Evolutionary conservation across 208 protist species (phyloP).

Genomic region (Kentomonas sorsogonicus): DNA sequence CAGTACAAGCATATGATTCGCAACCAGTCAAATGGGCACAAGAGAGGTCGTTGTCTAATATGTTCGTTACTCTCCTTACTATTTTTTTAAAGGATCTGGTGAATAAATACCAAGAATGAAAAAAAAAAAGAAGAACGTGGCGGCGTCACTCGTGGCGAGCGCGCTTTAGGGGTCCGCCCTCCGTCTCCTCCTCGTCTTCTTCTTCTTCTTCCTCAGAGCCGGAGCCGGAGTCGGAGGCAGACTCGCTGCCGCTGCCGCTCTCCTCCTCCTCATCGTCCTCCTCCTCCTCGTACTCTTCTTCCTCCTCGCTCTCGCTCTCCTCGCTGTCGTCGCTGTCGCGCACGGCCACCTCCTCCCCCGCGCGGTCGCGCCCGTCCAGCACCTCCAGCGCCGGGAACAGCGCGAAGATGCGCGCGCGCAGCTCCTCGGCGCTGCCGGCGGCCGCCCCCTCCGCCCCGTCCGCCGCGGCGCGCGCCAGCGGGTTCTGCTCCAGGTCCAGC

Average conservation of each 20-base stretch:
- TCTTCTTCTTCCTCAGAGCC: neutral
- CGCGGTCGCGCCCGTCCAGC: conserved; percentile 60
- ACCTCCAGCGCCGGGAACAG: conserved; percentile 61
- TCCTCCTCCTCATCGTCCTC: conserved; percentile 14
- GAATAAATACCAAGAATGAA: neutral
- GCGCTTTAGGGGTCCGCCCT: neutral
- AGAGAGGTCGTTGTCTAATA: no score
- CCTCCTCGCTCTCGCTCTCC: conserved; percentile 22
- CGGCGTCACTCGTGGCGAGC: neutral
- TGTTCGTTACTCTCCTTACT: no score
- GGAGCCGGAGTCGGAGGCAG: neutral
- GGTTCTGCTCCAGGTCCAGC: no score
- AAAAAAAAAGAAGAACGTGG: conserved; percentile 1
- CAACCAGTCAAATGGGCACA: no score
- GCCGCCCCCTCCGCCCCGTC: no score
- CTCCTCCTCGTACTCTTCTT: conserved; percentile 17
- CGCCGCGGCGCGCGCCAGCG: no score
- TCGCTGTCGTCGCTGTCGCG: conserved; percentile 22
- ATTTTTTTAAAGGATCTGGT: neutral
- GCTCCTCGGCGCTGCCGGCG: no score
- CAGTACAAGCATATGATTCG: no score
- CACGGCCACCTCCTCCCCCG: conserved; percentile 48
- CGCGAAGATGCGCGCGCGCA: conserved; percentile 30
- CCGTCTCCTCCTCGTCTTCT: neutral
- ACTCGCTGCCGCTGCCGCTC: neutral